Percentiles rank a stretch among this genome's conserved stretches.
These are phyloP conservation scores for Naematelia aurantialba DNA, from an alignment of 768 basidiomycete species.

Conservation along the genomic window DNA sequence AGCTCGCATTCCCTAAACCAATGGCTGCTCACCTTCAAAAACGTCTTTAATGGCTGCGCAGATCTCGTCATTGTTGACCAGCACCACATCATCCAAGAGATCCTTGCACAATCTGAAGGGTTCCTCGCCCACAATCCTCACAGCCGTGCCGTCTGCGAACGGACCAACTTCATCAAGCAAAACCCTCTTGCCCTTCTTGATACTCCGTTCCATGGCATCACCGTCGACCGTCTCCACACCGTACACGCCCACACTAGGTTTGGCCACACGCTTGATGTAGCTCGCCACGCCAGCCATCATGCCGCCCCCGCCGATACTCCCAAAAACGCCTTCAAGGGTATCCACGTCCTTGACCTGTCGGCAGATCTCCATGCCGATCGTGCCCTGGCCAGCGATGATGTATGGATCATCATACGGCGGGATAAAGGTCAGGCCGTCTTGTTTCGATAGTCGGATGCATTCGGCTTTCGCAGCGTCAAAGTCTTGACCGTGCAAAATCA, in stretches of 20 bases:
- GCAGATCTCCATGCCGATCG: constrained; percentile 87
- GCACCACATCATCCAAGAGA: constrained; percentile 73
- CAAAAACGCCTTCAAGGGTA: constrained; percentile 76
- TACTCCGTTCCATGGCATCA: constrained; percentile 84
- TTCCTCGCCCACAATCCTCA: constrained; percentile 90
- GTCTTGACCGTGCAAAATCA: constrained; percentile 83
- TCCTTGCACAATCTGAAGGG: constrained; percentile 87
- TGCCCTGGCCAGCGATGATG: constrained; percentile 96
- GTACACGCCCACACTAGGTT: constrained; percentile 70
- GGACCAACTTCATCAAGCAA: constrained; percentile 85
- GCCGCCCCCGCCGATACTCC: constrained; percentile 90
- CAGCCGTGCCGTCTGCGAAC: constrained; percentile 96
- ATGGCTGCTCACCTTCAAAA: constrained; percentile 70
- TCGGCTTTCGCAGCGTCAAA: constrained; percentile 96
- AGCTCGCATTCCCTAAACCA: not conserved
- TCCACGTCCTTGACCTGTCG: constrained; percentile 76
- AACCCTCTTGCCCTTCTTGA: constrained; percentile 75
- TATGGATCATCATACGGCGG: constrained; percentile 97
- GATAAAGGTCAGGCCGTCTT: constrained; percentile 78
- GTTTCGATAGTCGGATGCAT: constrained; percentile 75
- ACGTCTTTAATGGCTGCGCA: constrained; percentile 99
- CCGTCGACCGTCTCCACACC: constrained; percentile 95
- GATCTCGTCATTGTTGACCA: constrained; percentile 90
- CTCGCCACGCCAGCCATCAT: constrained; percentile 83
- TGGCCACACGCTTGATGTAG: constrained; percentile 89